Percentiles rank a stretch among this genome's conserved stretches.
Evolutionary conservation across 805 yeast genomes (phyloP).

Genomic region (Pichia thaimueangensis): DNA sequence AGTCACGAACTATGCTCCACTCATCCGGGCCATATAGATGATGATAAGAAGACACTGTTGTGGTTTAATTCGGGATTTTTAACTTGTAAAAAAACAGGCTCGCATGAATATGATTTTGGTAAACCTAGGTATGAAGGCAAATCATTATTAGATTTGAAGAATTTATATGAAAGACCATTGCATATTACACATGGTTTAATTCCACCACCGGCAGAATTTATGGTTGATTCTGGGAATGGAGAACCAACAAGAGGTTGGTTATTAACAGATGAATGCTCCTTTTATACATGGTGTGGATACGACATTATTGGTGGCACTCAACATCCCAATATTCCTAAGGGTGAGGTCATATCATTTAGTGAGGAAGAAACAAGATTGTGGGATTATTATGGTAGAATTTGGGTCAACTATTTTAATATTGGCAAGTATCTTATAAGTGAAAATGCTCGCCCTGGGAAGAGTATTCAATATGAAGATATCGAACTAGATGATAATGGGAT

Average conservation of each 20-base stretch:
- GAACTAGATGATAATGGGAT: constrained; percentile 15
- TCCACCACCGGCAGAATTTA: constrained; percentile 45
- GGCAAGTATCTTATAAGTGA: constrained; percentile 20
- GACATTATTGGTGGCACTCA: constrained; percentile 45
- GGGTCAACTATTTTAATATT: constrained; percentile 40
- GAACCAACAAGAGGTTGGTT: constrained; percentile 55
- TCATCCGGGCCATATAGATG: constrained; percentile 56
- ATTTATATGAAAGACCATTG: constrained; percentile 35
- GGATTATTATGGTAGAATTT: constrained; percentile 42
- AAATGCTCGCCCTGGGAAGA: constrained; percentile 24
- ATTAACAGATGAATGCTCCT: constrained; percentile 45
- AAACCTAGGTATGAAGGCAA: constrained; percentile 24
- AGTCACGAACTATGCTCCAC: constrained; percentile 49
- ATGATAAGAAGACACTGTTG: constrained; percentile 44
- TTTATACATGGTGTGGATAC: constrained; percentile 58
- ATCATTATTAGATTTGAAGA: constrained; percentile 26
- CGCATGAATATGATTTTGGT: constrained; percentile 34
- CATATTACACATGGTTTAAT: constrained; percentile 40
- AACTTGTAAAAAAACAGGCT: constrained; percentile 45
- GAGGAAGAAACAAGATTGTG: constrained; percentile 28
- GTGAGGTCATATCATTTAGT: constrained; percentile 37
- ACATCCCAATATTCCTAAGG: constrained; percentile 35
- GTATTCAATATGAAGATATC: too few species aligned
- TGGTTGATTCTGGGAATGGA: constrained; percentile 18
- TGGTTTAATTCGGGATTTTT: constrained; percentile 74